These are phyloP conservation scores for Sapria himalayana DNA, from an alignment of 345 rosid species.

Conservation along the genomic window DNA sequence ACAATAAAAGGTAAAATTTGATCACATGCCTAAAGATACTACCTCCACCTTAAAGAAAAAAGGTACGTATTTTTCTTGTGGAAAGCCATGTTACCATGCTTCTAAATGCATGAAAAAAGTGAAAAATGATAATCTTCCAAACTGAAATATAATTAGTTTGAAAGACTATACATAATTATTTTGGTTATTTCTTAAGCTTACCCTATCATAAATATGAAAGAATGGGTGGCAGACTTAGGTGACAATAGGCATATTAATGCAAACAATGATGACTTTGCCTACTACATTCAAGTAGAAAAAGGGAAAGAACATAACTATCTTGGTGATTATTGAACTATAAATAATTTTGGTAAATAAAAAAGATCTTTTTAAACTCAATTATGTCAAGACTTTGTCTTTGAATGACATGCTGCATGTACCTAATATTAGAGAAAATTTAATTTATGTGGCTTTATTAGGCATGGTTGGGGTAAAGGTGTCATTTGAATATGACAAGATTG, in stretches of 20 bases:
- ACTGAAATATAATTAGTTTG: neutral
- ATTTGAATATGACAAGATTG: neutral
- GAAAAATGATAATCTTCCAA: neutral
- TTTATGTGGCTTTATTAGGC: neutral
- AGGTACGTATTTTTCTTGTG: neutral
- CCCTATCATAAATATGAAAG: neutral
- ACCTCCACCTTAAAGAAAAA: neutral
- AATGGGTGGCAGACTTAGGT: neutral
- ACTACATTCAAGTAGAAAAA: neutral
- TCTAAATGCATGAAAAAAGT: neutral
- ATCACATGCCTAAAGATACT: neutral
- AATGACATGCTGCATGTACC: no score
- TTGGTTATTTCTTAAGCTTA: neutral
- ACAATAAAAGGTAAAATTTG: neutral
- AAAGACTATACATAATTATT: neutral
- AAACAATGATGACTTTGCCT: neutral
- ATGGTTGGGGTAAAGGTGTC: neutral
- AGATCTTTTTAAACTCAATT: neutral
- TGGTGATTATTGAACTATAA: no score
- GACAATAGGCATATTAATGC: neutral
- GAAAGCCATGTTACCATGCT: neutral
- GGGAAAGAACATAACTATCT: neutral
- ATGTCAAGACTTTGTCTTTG: no score
- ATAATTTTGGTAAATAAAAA: neutral
- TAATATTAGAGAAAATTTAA: neutral